A percentile compares a stretch with the other conserved stretches of the same genome.
Evolutionary conservation across 139 green algal species (phyloP).

Genomic region (Zygnema circumcarinatum): DNA sequence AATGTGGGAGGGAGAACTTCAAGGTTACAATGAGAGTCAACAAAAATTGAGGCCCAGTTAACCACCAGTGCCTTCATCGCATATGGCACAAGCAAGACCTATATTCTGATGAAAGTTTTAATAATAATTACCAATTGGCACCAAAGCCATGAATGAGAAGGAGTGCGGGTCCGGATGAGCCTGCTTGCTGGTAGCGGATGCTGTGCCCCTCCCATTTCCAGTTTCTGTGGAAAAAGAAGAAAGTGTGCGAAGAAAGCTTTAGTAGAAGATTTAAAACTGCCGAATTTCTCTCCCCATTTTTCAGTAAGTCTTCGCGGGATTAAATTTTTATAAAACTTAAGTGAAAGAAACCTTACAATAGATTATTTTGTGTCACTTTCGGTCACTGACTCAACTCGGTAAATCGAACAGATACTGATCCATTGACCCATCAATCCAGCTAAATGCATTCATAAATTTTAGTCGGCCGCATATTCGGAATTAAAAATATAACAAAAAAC

Average conservation of each 20-base stretch:
- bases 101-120: background rate
- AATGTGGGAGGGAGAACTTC: too few relatives aligned
- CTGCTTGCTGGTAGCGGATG: slow-evolving; percentile 84
- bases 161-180: slow-evolving; percentile 60
- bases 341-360: too few relatives aligned
- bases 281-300: too few relatives aligned
- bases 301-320: too few relatives aligned
- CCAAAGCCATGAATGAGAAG: slow-evolving; percentile 93
- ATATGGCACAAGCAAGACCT: background rate
- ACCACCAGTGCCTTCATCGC: background rate
- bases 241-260: background rate
- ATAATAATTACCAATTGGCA: slow-evolving; percentile 73
- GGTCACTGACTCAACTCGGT: too few relatives aligned
- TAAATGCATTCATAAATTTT: too few relatives aligned
- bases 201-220: slow-evolving; percentile 82
- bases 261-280: too few relatives aligned
- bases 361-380: too few relatives aligned
- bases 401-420: too few relatives aligned
- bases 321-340: too few relatives aligned
- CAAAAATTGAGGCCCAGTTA: background rate
- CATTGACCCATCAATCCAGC: too few relatives aligned
- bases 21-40: background rate
- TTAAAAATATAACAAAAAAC: background rate
- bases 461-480: too few relatives aligned
- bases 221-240: background rate